phyloP scores from a whole-genome alignment of 1,284 basidiomycete genomes.

The Thecaphora thlaspeos region DNA sequence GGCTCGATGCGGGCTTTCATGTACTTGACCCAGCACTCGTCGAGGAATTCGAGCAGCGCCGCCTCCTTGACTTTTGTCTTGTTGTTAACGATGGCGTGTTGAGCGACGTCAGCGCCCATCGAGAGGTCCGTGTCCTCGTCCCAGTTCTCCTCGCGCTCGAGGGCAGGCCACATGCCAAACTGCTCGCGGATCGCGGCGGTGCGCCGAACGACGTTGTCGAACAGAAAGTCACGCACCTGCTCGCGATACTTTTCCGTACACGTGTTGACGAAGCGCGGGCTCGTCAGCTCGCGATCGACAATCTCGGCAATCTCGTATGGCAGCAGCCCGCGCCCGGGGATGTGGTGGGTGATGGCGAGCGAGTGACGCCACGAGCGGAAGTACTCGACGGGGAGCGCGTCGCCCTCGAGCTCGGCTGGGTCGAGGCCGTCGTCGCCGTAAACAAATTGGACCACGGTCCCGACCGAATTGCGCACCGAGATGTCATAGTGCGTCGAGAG shows the following conservation, averaged over 20 bases:
- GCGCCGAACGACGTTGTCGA: slow-evolving; percentile 68
- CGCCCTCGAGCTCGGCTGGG: slow-evolving; percentile 91
- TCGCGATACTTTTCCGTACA: slow-evolving; percentile 72
- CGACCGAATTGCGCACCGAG: slow-evolving; percentile 91
- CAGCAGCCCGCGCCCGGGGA: slow-evolving; percentile 66
- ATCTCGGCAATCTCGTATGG: slow-evolving; percentile 85
- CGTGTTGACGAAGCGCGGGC: slow-evolving; percentile 63
- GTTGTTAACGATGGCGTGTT: slow-evolving; percentile 73
- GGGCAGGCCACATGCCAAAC: slow-evolving; percentile 81
- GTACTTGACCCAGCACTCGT: slow-evolving; percentile 76
- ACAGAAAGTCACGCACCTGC: slow-evolving; percentile 74
- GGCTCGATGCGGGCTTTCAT: slow-evolving; percentile 56
- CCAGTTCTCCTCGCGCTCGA: slow-evolving; percentile 74
- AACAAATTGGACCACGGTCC: slow-evolving; percentile 95
- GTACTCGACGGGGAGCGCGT: slow-evolving; percentile 72
- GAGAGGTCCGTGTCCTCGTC: slow-evolving; percentile 75
- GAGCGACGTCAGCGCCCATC: slow-evolving; percentile 68
- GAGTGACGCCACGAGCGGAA: slow-evolving; percentile 82
- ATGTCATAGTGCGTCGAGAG: slow-evolving; percentile 94
- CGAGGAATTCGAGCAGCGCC: slow-evolving; percentile 77
- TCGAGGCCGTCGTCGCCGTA: slow-evolving; percentile 98
- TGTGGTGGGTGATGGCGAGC: slow-evolving; percentile 64
- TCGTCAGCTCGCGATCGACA: slow-evolving; percentile 67
- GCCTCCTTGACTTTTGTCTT: slow-evolving; percentile 81
- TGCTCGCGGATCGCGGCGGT: slow-evolving; percentile 71